Conservation (phyloP, 164 flowering plant genomes). For the Nymphaea colorata region DNA sequence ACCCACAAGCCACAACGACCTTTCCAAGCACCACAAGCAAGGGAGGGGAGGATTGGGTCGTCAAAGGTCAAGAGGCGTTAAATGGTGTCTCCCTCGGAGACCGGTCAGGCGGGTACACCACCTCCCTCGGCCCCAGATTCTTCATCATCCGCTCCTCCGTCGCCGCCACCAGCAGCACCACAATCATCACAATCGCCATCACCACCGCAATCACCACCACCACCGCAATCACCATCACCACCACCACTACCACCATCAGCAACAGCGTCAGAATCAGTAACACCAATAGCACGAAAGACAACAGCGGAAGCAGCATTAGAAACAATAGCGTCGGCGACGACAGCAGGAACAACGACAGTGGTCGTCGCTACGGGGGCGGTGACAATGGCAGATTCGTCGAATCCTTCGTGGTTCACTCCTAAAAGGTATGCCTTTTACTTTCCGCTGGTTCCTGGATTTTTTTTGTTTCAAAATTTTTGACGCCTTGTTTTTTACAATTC, state of each 20-base stretch:
- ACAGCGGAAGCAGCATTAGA: background rate
- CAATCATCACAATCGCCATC: background rate
- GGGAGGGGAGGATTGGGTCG: no score
- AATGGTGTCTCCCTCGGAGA: no score
- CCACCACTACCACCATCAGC: background rate
- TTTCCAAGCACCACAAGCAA: no score
- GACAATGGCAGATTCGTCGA: slow-evolving; percentile 3
- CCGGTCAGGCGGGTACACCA: no score
- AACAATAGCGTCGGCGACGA: background rate
- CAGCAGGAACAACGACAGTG: background rate
- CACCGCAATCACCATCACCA: background rate
- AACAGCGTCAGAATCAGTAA: background rate
- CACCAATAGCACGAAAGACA: background rate
- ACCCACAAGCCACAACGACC: no score
- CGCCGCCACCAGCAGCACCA: no score
- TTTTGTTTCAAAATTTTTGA: background rate
- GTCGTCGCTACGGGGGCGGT: background rate
- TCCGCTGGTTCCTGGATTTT: background rate
- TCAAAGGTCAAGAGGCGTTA: no score
- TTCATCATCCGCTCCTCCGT: no score
- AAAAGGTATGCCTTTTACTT: slow-evolving; percentile 15
- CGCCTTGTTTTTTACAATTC: background rate
- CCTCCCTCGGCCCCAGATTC: no score
- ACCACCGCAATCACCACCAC: background rate
- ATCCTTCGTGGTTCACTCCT: slow-evolving; percentile 47